Conservation (phyloP, 495 filamentous ascomycete species). For the Talaromyces wortmannii region DNA sequence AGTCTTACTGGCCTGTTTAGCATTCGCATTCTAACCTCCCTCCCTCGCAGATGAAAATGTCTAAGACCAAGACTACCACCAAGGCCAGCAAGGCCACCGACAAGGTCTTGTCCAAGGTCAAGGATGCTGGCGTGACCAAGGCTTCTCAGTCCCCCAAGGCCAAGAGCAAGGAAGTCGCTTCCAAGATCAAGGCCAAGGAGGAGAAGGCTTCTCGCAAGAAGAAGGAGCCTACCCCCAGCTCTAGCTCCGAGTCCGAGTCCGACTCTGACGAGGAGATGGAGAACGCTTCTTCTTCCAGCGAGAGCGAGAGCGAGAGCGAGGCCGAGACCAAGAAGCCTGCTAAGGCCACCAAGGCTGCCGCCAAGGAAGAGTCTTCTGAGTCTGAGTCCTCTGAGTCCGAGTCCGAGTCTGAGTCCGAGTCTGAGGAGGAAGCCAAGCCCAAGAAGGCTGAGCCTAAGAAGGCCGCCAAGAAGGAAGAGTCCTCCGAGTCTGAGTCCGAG, state of each 20-base stretch:
- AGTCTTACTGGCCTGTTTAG: not conserved
- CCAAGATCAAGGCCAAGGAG: constrained; percentile 35
- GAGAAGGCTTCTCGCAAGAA: constrained; percentile 31
- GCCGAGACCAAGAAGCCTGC: constrained; percentile 21
- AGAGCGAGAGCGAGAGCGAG: constrained; percentile 28
- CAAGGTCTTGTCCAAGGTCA: constrained; percentile 47
- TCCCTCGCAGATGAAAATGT: constrained; percentile 35
- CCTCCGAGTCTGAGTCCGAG: constrained; percentile 19
- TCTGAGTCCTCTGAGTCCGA: constrained; percentile 25
- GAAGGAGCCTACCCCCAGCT: constrained; percentile 40
- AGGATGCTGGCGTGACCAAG: constrained; percentile 45
- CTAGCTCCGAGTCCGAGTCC: constrained; percentile 39
- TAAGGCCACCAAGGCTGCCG: constrained; percentile 14
- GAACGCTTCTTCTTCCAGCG: constrained; percentile 27
- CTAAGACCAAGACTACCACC: constrained; percentile 40
- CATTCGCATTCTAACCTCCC: constrained; percentile 17
- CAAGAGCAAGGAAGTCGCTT: constrained; percentile 45
- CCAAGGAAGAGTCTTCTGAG: constrained; percentile 20
- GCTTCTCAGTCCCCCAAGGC: constrained; percentile 34
- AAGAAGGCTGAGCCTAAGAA: constrained; percentile 46
- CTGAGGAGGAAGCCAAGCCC: constrained; percentile 9
- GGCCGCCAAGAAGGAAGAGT: constrained; percentile 36
- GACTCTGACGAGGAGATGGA: constrained; percentile 35
- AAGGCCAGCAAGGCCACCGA: constrained; percentile 32
- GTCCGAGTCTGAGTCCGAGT: constrained; percentile 28